Evolutionary conservation across 345 rosid genomes (phyloP).

Genomic region (Melaleuca quinquenervia): DNA sequence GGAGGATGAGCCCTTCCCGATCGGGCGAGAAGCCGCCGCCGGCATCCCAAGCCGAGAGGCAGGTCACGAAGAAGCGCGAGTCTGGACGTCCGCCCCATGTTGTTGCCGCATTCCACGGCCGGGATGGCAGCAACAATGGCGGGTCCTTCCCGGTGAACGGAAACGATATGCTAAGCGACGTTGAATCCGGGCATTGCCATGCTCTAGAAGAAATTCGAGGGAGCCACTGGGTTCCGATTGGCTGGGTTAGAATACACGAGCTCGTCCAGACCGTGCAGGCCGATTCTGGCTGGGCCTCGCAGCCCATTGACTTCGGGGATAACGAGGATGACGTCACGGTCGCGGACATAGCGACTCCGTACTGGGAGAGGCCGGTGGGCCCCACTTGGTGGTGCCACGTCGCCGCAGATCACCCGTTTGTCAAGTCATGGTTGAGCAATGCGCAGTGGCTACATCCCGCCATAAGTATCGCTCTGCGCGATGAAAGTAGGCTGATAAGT

Average conservation of each 20-base stretch:
- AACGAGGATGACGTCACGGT: slow-evolving; percentile 31
- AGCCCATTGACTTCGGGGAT: slow-evolving; percentile 7
- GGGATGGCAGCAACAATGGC: neutral
- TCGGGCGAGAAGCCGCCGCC: slow-evolving; percentile 2
- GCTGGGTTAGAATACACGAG: slow-evolving; percentile 45
- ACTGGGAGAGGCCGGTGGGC: slow-evolving; percentile 45
- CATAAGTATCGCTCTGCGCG: slow-evolving; percentile 32
- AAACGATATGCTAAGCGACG: neutral
- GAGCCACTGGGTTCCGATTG: slow-evolving; percentile 40
- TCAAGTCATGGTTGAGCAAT: slow-evolving; percentile 33
- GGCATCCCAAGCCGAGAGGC: neutral
- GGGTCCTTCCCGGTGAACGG: neutral
- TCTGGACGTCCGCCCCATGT: neutral
- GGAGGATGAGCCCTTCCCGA: slow-evolving; percentile 9
- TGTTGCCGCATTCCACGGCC: neutral
- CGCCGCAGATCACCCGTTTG: slow-evolving; percentile 27
- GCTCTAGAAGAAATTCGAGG: slow-evolving; percentile 9
- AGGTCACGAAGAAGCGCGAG: neutral
- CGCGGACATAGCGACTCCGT: slow-evolving; percentile 48
- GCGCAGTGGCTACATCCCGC: slow-evolving; percentile 61
- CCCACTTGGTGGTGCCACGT: slow-evolving; percentile 73
- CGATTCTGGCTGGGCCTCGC: slow-evolving; percentile 22
- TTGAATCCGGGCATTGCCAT: neutral
- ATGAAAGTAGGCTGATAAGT: slow-evolving; percentile 48
- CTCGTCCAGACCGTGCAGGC: slow-evolving; percentile 36